These are phyloP conservation scores for Artemisia annua DNA, from an alignment of 129 eudicot genomes.

Conservation along the genomic window DNA sequence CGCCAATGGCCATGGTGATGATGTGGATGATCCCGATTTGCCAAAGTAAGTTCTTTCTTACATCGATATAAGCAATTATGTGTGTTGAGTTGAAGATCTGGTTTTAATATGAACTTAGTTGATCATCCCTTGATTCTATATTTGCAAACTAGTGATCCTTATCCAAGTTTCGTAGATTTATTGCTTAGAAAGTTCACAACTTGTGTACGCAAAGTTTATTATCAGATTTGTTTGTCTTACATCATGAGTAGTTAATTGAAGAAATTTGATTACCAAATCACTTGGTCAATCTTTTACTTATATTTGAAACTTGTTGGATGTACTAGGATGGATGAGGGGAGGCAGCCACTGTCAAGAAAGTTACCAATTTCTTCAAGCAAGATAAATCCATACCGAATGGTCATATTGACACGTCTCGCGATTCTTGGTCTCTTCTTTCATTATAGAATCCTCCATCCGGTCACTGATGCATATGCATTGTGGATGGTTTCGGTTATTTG, in stretches of 20 bases:
- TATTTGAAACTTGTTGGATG: background rate
- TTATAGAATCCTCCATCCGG: slow-evolving; percentile 82
- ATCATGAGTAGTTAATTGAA: too few species aligned
- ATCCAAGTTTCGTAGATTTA: too few species aligned
- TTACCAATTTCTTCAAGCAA: slow-evolving; percentile 90
- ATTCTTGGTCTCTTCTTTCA: slow-evolving; percentile 83
- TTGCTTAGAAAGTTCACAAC: too few species aligned
- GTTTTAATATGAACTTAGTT: too few species aligned
- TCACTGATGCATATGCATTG: slow-evolving; percentile 75
- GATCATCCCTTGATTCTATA: too few species aligned
- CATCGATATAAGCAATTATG: background rate
- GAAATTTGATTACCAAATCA: too few species aligned
- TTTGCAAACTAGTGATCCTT: too few species aligned
- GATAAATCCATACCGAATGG: slow-evolving; percentile 86
- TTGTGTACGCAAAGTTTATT: too few species aligned
- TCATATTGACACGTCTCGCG: slow-evolving; percentile 66
- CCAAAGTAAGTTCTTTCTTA: slow-evolving; percentile 61
- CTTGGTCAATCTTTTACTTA: too few species aligned
- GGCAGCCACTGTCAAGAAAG: slow-evolving; percentile 96
- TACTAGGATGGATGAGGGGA: slow-evolving; percentile 93
- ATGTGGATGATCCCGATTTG: slow-evolving; percentile 81
- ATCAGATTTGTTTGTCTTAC: too few species aligned
- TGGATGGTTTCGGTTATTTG: slow-evolving; percentile 89
- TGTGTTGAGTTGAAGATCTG: background rate
- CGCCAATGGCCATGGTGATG: slow-evolving; percentile 46